These are phyloP conservation scores for Exophiala sp. DNA, from an alignment of 2,329 filamentous ascomycete species.

Conservation along the genomic window DNA sequence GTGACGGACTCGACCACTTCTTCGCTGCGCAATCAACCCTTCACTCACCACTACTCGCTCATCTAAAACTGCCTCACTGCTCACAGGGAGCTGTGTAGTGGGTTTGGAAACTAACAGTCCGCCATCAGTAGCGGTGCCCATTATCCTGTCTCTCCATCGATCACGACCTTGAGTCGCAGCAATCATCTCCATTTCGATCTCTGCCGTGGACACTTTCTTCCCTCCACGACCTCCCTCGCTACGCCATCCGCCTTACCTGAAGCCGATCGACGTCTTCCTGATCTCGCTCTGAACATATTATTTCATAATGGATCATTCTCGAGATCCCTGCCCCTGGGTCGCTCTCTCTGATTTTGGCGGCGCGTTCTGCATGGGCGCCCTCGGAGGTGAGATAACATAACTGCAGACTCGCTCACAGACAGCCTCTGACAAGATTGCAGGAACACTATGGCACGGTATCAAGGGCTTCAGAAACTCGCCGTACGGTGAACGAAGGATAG, in stretches of 20 bases:
- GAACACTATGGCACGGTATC: slow-evolving; percentile 90
- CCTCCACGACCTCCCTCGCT: neutral
- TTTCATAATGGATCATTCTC: slow-evolving; percentile 75
- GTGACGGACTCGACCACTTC: neutral
- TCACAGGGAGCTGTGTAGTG: neutral
- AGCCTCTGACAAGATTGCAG: slow-evolving; percentile 58
- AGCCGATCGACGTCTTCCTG: neutral
- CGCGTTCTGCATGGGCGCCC: slow-evolving; percentile 84
- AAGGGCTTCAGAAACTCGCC: slow-evolving; percentile 89
- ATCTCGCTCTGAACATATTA: neutral
- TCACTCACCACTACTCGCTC: neutral
- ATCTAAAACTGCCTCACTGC: neutral
- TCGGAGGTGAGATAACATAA: slow-evolving; percentile 14
- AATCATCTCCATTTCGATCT: neutral
- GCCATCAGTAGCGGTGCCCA: neutral
- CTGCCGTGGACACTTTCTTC: neutral
- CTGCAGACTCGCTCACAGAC: neutral
- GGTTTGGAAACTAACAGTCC: neutral
- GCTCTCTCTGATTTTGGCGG: slow-evolving; percentile 96
- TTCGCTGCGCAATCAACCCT: neutral
- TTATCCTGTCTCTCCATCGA: neutral
- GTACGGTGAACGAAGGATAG: slow-evolving; percentile 91
- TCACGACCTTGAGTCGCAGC: neutral
- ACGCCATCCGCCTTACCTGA: neutral
- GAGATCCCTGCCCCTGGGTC: slow-evolving; percentile 96